Base-by-base conservation (phyloP, 352 stramenopile genomes). In the Pythium pectinolyticum region DNA sequence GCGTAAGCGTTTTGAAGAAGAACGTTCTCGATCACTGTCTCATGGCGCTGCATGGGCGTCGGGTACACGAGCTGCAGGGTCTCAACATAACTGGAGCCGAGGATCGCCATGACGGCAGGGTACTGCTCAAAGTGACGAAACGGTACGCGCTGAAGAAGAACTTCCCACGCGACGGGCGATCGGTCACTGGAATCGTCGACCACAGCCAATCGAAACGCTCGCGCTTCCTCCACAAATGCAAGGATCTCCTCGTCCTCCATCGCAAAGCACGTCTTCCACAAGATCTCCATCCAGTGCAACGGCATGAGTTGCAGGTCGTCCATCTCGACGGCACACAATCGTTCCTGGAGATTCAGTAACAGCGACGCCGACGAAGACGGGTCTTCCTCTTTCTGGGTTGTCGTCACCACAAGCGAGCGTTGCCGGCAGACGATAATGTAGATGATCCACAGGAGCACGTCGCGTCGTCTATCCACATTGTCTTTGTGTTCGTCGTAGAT, bases 181-280 rank as follows among this genome's bases (percentile, higher is more conserved):
- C 5, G 14, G 1, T 5, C 14, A 19, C 22, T 20, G 6, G 25
- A 35, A 9, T 62, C 22, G 4, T 6, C 24, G 14, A 27, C 8
- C 11, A 34, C 53, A 24, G 40, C 45, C 5, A 54, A 19, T n/a
- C 58, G 57, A 22, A 43, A 59, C 15, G 52, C 25, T 35, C 52
- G 39, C 22, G 64, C 52, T 63, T 71, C 64, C 6, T 55, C 48
- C 6, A 69, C 27, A 56, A 89, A 90, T 3, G 72, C 61, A 2
- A 55, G 30, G 15, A 88, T 64, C 24, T 86, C 72, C 24, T 77
- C 70, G 5, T 75, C 60, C 0, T 70, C 63, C 51, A 90, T 67
- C 2, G 65, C 67, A 10, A 90, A 61, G 66, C 79, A 90, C 10
- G 73, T 47, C 31, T 77, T 74, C 81, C 77, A 89, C 14, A 89